A percentile compares a stretch with the other conserved stretches of the same genome.
phyloP scores from a whole-genome alignment of 2,329 filamentous ascomycete species.

The Paramyrothecium sp. region DNA sequence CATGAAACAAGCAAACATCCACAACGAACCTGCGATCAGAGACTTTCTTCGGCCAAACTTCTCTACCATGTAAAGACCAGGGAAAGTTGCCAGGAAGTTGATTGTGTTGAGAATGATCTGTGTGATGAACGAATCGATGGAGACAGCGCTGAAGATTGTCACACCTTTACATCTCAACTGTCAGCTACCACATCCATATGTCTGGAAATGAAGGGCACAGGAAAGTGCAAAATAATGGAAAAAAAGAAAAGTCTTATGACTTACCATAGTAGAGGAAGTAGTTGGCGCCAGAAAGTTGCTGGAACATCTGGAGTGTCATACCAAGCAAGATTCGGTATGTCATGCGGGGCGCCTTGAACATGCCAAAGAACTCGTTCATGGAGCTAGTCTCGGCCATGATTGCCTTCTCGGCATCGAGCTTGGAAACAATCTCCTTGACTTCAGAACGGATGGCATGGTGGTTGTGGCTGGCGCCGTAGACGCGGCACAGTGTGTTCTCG shows the following conservation, averaged over 20 bases:
- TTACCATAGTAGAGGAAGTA: slow-evolving; percentile 9
- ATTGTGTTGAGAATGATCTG: slow-evolving; percentile 67
- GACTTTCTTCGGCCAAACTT: slow-evolving; percentile 63
- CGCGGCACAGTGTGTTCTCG: slow-evolving; percentile 42
- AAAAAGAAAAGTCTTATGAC: too few species aligned
- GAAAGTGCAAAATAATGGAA: too few species aligned
- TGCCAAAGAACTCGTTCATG: slow-evolving; percentile 49
- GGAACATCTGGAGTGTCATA: slow-evolving; percentile 60
- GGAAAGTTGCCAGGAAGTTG: slow-evolving; percentile 66
- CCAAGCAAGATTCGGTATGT: slow-evolving; percentile 61
- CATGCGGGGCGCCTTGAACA: slow-evolving; percentile 65
- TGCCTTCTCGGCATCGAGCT: slow-evolving; percentile 46
- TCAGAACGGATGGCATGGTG: slow-evolving; percentile 46
- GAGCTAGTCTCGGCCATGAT: slow-evolving; percentile 32
- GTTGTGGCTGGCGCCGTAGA: slow-evolving; percentile 43
- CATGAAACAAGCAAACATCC: slow-evolving; percentile 62
- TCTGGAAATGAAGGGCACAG: too few species aligned
- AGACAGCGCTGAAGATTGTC: slow-evolving; percentile 44
- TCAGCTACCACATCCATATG: neutral
- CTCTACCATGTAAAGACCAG: slow-evolving; percentile 69
- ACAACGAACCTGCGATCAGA: slow-evolving; percentile 59
- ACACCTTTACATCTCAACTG: slow-evolving; percentile 44
- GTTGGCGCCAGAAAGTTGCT: slow-evolving; percentile 49
- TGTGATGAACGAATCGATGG: slow-evolving; percentile 61
- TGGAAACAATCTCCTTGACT: slow-evolving; percentile 52